phyloP scores from a whole-genome alignment of 78 protist genomes.

The Speleostelium caveatum region DNA sequence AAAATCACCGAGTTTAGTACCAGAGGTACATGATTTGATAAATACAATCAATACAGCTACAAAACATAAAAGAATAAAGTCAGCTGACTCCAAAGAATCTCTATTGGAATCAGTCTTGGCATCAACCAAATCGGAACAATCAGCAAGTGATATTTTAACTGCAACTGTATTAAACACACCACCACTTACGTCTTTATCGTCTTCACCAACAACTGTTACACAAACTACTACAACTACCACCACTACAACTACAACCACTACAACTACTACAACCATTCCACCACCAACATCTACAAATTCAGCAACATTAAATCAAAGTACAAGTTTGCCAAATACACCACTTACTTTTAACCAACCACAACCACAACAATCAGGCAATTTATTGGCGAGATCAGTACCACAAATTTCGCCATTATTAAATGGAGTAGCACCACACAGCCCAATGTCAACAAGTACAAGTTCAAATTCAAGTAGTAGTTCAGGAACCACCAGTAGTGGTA shows the following conservation, averaged over 20 bases:
- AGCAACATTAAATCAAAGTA: not conserved
- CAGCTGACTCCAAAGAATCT: not conserved
- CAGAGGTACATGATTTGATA: not conserved
- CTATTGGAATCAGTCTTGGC: conserved; percentile 1
- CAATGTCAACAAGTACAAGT: not conserved
- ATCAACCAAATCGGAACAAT: no score
- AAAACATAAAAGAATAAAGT: not conserved
- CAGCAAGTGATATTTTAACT: not conserved
- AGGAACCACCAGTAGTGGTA: not conserved
- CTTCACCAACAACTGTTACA: not conserved
- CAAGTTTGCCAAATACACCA: not conserved
- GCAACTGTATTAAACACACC: not conserved
- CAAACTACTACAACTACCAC: not conserved
- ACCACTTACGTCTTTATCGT: not conserved
- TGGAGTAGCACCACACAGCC: not conserved
- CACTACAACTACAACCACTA: not conserved
- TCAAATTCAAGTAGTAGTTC: not conserved
- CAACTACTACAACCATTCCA: conserved; percentile 38
- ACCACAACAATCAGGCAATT: not conserved
- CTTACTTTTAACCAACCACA: not conserved
- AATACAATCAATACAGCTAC: not conserved
- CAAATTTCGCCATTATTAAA: not conserved
- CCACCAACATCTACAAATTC: conserved; percentile 20
- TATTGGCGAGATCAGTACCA: not conserved
- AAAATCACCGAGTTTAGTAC: not conserved